phyloP scores from a whole-genome alignment of 768 basidiomycete species.

The Auricularia auricula-judae region DNA sequence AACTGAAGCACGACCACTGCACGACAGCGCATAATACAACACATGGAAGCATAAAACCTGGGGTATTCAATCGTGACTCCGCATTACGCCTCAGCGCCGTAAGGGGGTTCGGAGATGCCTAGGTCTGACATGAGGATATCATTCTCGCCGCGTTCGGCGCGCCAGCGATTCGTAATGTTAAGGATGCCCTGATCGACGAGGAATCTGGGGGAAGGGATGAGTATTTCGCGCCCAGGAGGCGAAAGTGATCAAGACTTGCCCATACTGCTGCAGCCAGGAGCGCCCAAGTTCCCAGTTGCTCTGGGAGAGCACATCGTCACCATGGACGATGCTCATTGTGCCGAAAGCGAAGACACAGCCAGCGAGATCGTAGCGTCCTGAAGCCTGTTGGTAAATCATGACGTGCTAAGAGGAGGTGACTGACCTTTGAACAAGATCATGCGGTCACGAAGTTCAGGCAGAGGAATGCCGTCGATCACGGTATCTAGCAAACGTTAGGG shows the following conservation, averaged over 20 bases:
- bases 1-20: not conserved
- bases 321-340: constrained; percentile 62
- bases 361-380: constrained; percentile 69
- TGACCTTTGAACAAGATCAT: constrained; percentile 81
- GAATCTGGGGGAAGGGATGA: constrained; percentile 37
- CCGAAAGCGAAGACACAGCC: constrained; percentile 72
- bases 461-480: constrained; percentile 81
- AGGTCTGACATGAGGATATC: constrained; percentile 55
- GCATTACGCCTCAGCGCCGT: not conserved
- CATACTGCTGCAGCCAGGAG: constrained; percentile 71
- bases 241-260: constrained; percentile 34
- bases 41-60: not conserved
- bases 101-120: constrained; percentile 11
- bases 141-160: constrained; percentile 67
- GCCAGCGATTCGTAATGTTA: constrained; percentile 75
- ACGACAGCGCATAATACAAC: not conserved
- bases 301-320: constrained; percentile 85
- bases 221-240: not conserved
- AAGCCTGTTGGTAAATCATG: not conserved
- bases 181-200: constrained; percentile 67
- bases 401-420: constrained; percentile 10
- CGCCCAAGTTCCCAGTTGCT: constrained; percentile 85
- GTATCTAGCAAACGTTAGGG: constrained; percentile 43
- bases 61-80: not conserved
- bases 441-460: constrained; percentile 82